Evolutionary conservation across 169 alveolate species (phyloP), one percentile per base, ranked within the genome.

Genomic region (Plasmodium vinckei): DNA sequence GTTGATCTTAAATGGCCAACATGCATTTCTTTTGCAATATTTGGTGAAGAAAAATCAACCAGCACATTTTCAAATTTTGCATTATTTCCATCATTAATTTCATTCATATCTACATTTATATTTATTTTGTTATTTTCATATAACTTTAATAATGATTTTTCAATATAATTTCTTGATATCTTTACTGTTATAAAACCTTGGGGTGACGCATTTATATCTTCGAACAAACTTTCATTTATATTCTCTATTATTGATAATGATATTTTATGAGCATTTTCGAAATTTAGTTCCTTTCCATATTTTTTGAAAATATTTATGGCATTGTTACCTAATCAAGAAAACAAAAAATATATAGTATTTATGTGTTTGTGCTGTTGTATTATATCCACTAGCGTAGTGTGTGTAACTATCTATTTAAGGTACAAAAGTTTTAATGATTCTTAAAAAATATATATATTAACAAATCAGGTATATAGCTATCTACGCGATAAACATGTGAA

Each of bases 1-100:
- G 99, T 99, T 21, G 99, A 98, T 77, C 99, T 87, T 70, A 98
- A 94, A 89, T 99, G 99, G 9, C 99, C 99, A 5, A 99, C 99
- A 93, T 99, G 99, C 99, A 99, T 99, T 87, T 99, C 99, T 92
- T 99, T 99, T 47, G 99, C 99, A 70, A 99, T 98, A 92, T 99
- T 99, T 39, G 99, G 99, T 33, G 99, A 96, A 15, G 99, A 98
- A 87, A 97, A 98, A 91, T 99, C 99, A 1, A 99, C 99, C n/a
- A 96, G 92, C 69, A 88, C 70, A 44, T 44, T 51, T 23, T 60
- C 54, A 17, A 17, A 59, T 54, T 15, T 82, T 12, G 9, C 77
- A 65, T 71, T 13, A 49, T 84, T 54, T 57, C 21, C 61, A 49
- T 84, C 73, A 23, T 39, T 61, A 44, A 70, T 63, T 57, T 51